phyloP scores from a whole-genome alignment of 2,329 filamentous ascomycete genomes.

The Venturia nashicola region DNA sequence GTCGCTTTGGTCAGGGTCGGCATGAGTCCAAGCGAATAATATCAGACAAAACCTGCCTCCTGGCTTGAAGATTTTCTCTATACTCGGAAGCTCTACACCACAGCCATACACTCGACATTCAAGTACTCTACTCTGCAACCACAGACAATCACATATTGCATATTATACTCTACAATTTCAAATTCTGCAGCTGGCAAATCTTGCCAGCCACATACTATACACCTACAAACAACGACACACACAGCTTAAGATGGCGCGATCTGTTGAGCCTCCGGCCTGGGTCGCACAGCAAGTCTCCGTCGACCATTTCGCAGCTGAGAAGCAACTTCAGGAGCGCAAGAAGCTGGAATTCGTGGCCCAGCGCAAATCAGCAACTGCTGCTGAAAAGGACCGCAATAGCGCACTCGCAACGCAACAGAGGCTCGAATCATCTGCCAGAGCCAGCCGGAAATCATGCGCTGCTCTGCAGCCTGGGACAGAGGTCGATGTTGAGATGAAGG shows the following conservation, averaged over 20 bases:
- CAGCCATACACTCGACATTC: background rate
- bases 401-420: background rate
- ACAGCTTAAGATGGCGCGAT: background rate
- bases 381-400: background rate
- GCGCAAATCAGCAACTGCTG: background rate
- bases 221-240: background rate
- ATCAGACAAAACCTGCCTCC: too few species aligned
- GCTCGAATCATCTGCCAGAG: background rate
- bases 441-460: too few species aligned
- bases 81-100: background rate
- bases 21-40: too few species aligned
- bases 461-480: too few species aligned
- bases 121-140: too few species aligned
- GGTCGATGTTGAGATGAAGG: too few species aligned
- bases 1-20: too few species aligned
- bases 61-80: background rate
- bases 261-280: background rate
- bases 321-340: too few species aligned
- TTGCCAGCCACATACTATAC: too few species aligned
- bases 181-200: too few species aligned
- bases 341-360: background rate
- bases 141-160: background rate
- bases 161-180: background rate
- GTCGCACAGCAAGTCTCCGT: too few species aligned
- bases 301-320: too few species aligned